These are phyloP conservation scores for Fomes fomentarius DNA, from an alignment of 1,284 basidiomycete species.

Conservation along the genomic window DNA sequence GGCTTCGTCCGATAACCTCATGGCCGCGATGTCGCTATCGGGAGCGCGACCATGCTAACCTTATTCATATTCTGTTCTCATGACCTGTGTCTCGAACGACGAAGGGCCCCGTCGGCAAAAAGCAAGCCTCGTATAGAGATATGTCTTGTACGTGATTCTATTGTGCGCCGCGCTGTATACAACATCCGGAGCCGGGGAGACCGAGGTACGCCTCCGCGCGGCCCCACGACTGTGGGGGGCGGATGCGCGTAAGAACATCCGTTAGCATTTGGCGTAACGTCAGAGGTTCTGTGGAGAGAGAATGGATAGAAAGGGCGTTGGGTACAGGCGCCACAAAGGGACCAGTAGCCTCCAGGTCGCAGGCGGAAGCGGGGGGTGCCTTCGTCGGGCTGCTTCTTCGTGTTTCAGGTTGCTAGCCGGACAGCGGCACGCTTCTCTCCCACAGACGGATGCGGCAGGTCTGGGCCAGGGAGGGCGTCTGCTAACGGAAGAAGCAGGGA, in stretches of 20 bases:
- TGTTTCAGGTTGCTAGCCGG: slow-evolving; percentile 29
- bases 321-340: slow-evolving; percentile 23
- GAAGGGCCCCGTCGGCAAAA: background rate
- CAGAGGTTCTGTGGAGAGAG: background rate
- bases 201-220: background rate
- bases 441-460: slow-evolving; percentile 15
- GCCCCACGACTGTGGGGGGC: background rate
- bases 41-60: slow-evolving; percentile 1
- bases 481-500: slow-evolving; percentile 6
- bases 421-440: slow-evolving; percentile 22
- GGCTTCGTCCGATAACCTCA: slow-evolving; percentile 23
- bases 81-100: slow-evolving; percentile 1
- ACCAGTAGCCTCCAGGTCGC: slow-evolving; percentile 11
- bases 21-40: slow-evolving; percentile 15
- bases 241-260: background rate
- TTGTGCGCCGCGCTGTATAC: background rate
- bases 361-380: slow-evolving; percentile 8
- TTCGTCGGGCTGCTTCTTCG: slow-evolving; percentile 17
- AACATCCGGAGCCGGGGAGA: slow-evolving; percentile 1
- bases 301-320: background rate
- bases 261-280: slow-evolving; percentile 5
- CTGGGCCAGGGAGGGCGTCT: slow-evolving; percentile 5
- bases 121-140: slow-evolving; percentile 8
- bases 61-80: slow-evolving; percentile 3
- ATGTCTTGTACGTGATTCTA: background rate